Evolutionary conservation across 1,139 yeast genomes (phyloP), one percentile per base, ranked within the genome.

Genomic region (Spathaspora sp.): DNA sequence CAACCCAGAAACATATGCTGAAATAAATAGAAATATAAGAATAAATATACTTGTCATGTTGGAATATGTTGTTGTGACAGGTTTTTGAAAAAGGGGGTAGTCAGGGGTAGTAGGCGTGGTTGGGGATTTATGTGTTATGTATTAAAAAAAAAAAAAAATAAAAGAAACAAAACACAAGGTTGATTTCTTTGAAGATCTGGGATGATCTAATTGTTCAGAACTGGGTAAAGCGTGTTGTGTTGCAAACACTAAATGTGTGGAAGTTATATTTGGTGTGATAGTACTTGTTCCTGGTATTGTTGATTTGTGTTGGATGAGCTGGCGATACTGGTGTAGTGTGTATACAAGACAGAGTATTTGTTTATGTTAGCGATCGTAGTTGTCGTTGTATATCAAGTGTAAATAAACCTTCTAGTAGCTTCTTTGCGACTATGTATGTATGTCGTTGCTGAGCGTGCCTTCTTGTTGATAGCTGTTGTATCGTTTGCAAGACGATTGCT

Each of bases 1-100:
- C 16, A 43, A 15, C 4, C 34, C 17, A 11, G 39, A 37, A 7
- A 23, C 18, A 17, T 23, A 18, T 7, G 38, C 10, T 11, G 41
- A 24, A 4, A 43, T 9, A 10, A 38, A 43, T 43, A 43, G 46
- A 24, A 38, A 39, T 24, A 43, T 38, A 24, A 43, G 29, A 8
- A 42, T 36, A 36, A 31, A 42, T n/a, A 27, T 37, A 36, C 25
- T 42, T n/a, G 8, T 18, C 38, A 38, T 36, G 43, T 7, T 3
- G 43, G n/a, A n/a, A n/a, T n/a, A n/a, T n/a, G n/a, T n/a, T 20
- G 7, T 20, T 4, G 23, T 20, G 17, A 27, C 13, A 33, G 39
- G 26, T 41, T 10, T 13, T 41, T 10, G 27, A n/a, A n/a, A n/a
- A n/a, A n/a, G 13, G 36, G 15, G 42, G 42, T 26, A 31, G 7